Base-by-base conservation (phyloP, 2,329 filamentous ascomycete species). In the Pseudocercospora musae region DNA sequence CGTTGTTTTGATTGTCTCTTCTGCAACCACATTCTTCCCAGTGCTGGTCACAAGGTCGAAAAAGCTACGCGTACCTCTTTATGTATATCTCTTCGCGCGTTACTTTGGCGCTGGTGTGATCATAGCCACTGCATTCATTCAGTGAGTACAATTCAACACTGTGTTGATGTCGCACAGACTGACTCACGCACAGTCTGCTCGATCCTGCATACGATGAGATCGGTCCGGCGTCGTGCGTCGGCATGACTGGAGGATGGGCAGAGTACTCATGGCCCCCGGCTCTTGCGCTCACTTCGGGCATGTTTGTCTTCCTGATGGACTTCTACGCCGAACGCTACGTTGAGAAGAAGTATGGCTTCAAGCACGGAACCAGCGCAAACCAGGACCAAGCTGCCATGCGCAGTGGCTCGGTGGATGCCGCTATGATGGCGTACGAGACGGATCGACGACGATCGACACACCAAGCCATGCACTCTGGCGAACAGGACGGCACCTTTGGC, bases 231-330 rank as follows among this genome's bases (percentile, higher is more conserved):
- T 78, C 78, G 23, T 84, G 82, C 62, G 81, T 84, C 4, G 82
- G 82, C 21, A 79, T 84, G 76, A 85, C 83, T 0, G 81, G 79
- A 0, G 75, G 77, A 49, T 85, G 84, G 80, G 78, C 76, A 0
- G 67, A 75, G 15, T 86, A 83, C 72, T 75, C 79, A 0, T 85
- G 83, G 83, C 78, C 79, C 1, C 80, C 82, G 0, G 82, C 81
- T 20, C 80, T 85, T 50, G 80, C 80, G 1, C 71, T 85, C 40
- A 71, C 77, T 0, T 80, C 81, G 0, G 74, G 80, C 11, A 77
- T 83, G 71, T 21, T 79, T 6, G 79, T 84, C 57, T 85, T 85
- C 71, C 71, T 84, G 5, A 61, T 82, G 59, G 82, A 85, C 69
- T 79, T 83, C 44, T 73, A 73, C 13, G 81, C 81, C 1, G 82